These are phyloP conservation scores for Rhizophagus clarus DNA, from an alignment of 192 early-diverging fungal genomes.

Conservation along the genomic window DNA sequence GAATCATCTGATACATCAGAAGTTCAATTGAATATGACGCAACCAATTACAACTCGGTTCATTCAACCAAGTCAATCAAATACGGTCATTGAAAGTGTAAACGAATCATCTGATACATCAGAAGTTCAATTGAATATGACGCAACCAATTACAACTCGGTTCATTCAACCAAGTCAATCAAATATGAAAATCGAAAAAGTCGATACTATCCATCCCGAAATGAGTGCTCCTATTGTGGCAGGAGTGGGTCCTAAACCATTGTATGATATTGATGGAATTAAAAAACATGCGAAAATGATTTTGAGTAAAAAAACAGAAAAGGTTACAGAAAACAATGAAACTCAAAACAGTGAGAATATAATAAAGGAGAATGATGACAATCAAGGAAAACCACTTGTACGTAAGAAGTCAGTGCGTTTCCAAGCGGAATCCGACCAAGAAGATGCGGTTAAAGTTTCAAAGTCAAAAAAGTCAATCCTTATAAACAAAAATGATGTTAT, in stretches of 20 bases:
- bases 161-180: no score
- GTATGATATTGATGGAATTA: neutral
- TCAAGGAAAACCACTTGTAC: neutral
- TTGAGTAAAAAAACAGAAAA: neutral
- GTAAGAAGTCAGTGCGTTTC: neutral
- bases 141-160: neutral
- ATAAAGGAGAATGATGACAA: neutral
- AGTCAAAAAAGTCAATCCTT: neutral
- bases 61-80: neutral
- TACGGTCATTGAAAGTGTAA: neutral
- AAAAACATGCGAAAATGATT: neutral
- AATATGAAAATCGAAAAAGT: neutral
- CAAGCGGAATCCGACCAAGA: neutral
- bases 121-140: neutral
- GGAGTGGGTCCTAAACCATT: neutral
- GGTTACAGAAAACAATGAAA: no score
- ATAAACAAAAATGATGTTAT: neutral
- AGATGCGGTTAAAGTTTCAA: neutral
- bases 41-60: neutral
- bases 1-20: neutral
- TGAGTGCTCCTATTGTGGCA: neutral
- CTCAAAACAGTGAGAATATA: neutral
- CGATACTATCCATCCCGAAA: neutral
- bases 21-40: neutral
- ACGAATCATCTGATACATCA: neutral